These are phyloP conservation scores for Penicillium crystallinum DNA, from an alignment of 495 filamentous ascomycete genomes.

Conservation along the genomic window DNA sequence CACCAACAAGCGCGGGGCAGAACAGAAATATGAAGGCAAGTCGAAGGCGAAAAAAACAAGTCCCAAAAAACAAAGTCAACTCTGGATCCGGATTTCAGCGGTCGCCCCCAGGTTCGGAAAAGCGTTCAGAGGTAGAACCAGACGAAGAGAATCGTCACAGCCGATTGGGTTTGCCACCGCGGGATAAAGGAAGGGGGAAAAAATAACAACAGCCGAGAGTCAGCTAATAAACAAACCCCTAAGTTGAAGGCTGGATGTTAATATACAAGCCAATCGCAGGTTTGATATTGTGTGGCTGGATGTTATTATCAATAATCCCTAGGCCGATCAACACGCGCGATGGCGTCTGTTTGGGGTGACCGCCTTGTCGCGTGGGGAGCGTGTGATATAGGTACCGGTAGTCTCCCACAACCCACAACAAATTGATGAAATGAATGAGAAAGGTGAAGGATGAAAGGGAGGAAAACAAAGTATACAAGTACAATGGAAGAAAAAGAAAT, in stretches of 20 bases:
- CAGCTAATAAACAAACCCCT: conserved; percentile 1
- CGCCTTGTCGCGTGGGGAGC: conserved; percentile 33
- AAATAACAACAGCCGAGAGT: not conserved
- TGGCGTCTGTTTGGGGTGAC: conserved; percentile 33
- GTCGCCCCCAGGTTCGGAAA: conserved; percentile 23
- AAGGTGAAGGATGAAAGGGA: conserved; percentile 6
- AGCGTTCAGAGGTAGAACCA: conserved; percentile 34
- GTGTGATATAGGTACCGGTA: not conserved
- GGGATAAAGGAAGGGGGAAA: conserved; percentile 5
- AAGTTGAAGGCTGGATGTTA: not conserved
- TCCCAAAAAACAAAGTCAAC: conserved; percentile 11
- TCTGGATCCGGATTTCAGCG: conserved; percentile 25
- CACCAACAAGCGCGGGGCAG: conserved; percentile 12
- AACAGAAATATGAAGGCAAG: conserved; percentile 21
- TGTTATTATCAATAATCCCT: conserved; percentile 34
- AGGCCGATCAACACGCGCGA: conserved; percentile 27
- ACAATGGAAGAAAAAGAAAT: conserved; percentile 6
- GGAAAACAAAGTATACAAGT: conserved; percentile 6
- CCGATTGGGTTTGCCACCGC: conserved; percentile 35
- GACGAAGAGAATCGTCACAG: conserved; percentile 22
- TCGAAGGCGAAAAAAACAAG: conserved; percentile 20
- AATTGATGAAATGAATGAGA: not conserved
- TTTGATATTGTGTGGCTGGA: conserved; percentile 23
- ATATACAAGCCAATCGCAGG: not conserved
- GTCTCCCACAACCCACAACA: not conserved